These are phyloP conservation scores for Ciborinia camelliae DNA, from an alignment of 2,329 filamentous ascomycete genomes.

Conservation along the genomic window DNA sequence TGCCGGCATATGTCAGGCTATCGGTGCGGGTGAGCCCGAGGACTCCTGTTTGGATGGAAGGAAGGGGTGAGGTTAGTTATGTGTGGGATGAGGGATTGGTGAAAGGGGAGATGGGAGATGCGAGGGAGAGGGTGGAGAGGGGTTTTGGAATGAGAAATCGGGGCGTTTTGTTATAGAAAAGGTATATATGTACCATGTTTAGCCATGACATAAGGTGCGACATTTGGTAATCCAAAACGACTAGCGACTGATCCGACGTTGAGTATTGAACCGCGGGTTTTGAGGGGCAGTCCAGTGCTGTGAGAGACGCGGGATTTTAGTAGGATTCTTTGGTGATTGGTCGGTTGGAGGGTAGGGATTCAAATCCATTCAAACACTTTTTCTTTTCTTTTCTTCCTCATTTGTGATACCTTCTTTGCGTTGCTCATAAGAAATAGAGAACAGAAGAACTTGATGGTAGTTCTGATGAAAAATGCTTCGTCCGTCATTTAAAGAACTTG, in stretches of 20 bases:
- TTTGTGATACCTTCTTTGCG: too few species aligned
- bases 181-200: constrained; percentile 25
- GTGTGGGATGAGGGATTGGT: background rate
- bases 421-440: too few species aligned
- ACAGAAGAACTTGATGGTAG: too few species aligned
- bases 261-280: constrained; percentile 35
- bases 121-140: background rate
- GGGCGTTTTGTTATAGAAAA: too few species aligned
- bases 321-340: background rate
- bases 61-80: background rate
- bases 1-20: constrained; percentile 33
- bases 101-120: background rate
- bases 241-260: constrained; percentile 28
- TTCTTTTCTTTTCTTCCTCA: background rate
- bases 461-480: too few species aligned
- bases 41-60: constrained; percentile 29
- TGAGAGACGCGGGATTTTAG: background rate
- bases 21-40: constrained; percentile 37
- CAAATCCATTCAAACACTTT: background rate
- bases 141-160: too few species aligned
- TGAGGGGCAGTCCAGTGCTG: constrained; percentile 29
- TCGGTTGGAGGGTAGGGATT: background rate
- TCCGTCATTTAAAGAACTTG: too few species aligned
- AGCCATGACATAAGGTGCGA: constrained; percentile 26
- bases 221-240: constrained; percentile 11